phyloP scores from a whole-genome alignment of 1,284 basidiomycete genomes.

The Tilletia walkeri region DNA sequence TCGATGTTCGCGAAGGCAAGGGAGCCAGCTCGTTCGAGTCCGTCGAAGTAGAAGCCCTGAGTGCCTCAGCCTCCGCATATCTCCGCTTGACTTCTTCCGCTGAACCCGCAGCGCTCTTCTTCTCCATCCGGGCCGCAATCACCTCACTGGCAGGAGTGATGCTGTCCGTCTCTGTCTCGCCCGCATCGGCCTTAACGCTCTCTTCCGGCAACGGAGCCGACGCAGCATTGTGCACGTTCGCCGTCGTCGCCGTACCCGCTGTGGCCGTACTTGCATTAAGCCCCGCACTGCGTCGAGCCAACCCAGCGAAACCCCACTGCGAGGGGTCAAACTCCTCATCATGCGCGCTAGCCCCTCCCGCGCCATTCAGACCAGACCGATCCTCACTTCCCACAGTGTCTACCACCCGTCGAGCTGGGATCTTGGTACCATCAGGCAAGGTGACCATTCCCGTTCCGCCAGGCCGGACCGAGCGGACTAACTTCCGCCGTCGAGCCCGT shows the following conservation, averaged over 20 bases:
- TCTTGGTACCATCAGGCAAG: conserved; percentile 50
- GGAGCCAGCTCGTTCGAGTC: too few relatives aligned
- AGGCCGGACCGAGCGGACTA: conserved; percentile 45
- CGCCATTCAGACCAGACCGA: conserved; percentile 7
- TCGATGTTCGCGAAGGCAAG: not conserved
- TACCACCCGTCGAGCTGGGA: conserved; percentile 47
- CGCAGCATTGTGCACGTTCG: not conserved
- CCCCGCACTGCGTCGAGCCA: conserved; percentile 34
- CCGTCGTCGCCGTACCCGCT: conserved; percentile 31
- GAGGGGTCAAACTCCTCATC: conserved; percentile 36
- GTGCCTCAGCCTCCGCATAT: conserved; percentile 1
- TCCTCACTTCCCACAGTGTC: conserved; percentile 29
- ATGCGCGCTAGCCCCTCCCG: not conserved
- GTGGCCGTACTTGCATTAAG: conserved; percentile 27
- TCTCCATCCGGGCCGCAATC: conserved; percentile 25
- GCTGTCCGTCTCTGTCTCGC: conserved; percentile 29
- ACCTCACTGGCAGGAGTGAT: conserved; percentile 27
- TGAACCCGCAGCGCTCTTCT: conserved; percentile 15
- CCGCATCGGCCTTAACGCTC: too few relatives aligned
- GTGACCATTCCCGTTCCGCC: conserved; percentile 55
- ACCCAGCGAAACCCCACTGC: conserved; percentile 52
- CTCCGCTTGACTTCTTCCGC: conserved; percentile 2
- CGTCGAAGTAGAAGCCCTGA: not conserved
- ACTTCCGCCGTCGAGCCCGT: conserved; percentile 38
- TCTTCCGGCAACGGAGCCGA: conserved; percentile 22